phyloP scores from a whole-genome alignment of 345 rosid species.

The Eucalyptus cloeziana region DNA sequence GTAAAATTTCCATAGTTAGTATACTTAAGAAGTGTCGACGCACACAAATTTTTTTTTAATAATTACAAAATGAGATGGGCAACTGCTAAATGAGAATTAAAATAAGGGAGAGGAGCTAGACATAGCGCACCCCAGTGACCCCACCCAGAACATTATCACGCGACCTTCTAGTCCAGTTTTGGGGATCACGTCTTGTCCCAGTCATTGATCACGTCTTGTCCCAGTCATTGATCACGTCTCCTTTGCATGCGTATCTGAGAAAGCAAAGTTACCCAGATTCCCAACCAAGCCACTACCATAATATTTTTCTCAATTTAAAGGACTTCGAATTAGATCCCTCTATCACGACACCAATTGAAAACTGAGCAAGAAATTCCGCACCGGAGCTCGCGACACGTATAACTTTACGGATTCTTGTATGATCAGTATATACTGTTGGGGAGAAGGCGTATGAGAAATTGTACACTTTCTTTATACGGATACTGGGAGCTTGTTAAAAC shows the following conservation, averaged over 20 bases:
- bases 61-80: not conserved
- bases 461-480: not conserved
- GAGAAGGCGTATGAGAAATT: not conserved
- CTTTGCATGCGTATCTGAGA: not conserved
- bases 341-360: fast-evolving
- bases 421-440: not conserved
- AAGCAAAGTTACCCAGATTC: not conserved
- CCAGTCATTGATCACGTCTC: not conserved
- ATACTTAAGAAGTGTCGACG: not conserved
- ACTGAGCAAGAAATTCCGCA: not conserved
- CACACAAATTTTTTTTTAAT: no score
- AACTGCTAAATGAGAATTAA: not conserved
- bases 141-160: not conserved
- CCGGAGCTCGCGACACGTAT: no score
- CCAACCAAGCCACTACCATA: not conserved
- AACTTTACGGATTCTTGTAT: not conserved
- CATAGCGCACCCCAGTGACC: not conserved
- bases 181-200: not conserved
- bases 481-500: not conserved
- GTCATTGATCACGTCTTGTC: not conserved
- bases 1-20: not conserved
- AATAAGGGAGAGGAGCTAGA: not conserved
- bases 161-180: not conserved
- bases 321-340: not conserved
- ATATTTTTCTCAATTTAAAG: not conserved